These are phyloP conservation scores for Apostasia shenzhenica DNA, from an alignment of 106 monocot species.

Conservation along the genomic window DNA sequence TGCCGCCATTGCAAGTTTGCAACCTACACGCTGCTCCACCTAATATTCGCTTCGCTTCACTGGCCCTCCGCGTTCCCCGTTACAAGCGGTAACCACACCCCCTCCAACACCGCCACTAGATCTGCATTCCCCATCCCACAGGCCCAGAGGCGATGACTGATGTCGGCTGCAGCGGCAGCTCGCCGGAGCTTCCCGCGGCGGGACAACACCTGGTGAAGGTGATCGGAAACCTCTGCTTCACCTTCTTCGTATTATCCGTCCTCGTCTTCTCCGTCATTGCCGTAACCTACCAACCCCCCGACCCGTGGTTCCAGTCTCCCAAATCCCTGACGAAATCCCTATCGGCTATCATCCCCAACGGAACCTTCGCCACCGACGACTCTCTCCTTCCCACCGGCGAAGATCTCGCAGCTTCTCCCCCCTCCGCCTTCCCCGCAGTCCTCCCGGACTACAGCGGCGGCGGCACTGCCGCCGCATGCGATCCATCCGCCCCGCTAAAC, in stretches of 20 bases:
- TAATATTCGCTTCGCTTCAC: background rate
- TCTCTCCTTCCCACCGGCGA: conserved; percentile 63
- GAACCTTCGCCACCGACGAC: conserved; percentile 77
- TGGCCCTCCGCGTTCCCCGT: background rate
- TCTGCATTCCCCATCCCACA: background rate
- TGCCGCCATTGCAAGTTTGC: background rate
- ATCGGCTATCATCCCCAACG: conserved; percentile 61
- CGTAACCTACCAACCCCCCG: conserved; percentile 91
- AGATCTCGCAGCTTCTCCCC: conserved; percentile 39
- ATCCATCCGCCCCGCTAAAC: conserved; percentile 61
- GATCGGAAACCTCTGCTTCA: conserved; percentile 67
- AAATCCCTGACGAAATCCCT: conserved; percentile 55
- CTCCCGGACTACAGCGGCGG: conserved; percentile 11
- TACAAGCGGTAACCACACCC: background rate
- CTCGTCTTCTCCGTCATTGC: conserved; percentile 86
- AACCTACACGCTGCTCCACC: background rate
- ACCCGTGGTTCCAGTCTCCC: conserved; percentile 89
- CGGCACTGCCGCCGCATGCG: conserved; percentile 18
- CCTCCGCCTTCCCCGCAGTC: conserved; percentile 18
- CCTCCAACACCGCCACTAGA: background rate
- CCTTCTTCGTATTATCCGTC: conserved; percentile 65
- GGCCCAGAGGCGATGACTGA: background rate
- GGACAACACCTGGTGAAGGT: conserved; percentile 31
- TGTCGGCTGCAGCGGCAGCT: background rate
- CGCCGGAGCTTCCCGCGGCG: conserved; percentile 3